Evolutionary conservation across 345 rosid genomes (phyloP), one percentile per base, ranked within the genome.

Genomic region (Noccaea bulbosa): DNA sequence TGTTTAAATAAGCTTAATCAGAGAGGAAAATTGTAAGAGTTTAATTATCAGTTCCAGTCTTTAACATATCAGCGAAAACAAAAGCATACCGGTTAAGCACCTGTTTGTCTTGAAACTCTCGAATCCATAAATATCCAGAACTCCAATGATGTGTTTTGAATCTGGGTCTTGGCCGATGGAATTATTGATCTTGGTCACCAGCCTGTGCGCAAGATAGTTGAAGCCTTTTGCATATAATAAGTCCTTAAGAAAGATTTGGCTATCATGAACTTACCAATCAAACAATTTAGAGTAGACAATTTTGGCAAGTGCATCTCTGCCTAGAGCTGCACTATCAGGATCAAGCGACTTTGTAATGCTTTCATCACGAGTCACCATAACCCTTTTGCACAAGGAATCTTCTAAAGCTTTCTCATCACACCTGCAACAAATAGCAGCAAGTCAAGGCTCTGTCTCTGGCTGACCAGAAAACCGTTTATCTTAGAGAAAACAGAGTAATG

Each of bases 101-200:
- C 99, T 94, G 91, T 94, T 94, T 82, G 97, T 92, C 87, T 94
- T 89, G 91, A 94, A 94, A 88, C 98, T 94, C 87, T 94, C 99
- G 75, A 94, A 94, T 75, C 99, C 99, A 82, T 94, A 94, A 46
- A 94, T 94, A 87, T 94, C 99, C 83, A 94, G 87, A 77, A 94
- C 95, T 11, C 97, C 99, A 66, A 94, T 94, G 54, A 89, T 81
- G 75, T 24, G 73, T 74, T 89, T 89, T 38, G 99, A 94, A 48
- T 85, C 48, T 54, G 87, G 88, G 78, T 94, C 99, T 81, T 94
- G 99, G 78, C 99, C 89, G 59, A 94, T 94, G 27, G 96, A 85
- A 70, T 67, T 76, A 73, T 94, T 94, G 72, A 94, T 94, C 81
- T 83, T 94, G 64, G 86, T 81, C 79, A 94, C 99, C 69, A 94